phyloP scores from a whole-genome alignment of 2,329 filamentous ascomycete genomes.

The Aureobasidium namibiae region DNA sequence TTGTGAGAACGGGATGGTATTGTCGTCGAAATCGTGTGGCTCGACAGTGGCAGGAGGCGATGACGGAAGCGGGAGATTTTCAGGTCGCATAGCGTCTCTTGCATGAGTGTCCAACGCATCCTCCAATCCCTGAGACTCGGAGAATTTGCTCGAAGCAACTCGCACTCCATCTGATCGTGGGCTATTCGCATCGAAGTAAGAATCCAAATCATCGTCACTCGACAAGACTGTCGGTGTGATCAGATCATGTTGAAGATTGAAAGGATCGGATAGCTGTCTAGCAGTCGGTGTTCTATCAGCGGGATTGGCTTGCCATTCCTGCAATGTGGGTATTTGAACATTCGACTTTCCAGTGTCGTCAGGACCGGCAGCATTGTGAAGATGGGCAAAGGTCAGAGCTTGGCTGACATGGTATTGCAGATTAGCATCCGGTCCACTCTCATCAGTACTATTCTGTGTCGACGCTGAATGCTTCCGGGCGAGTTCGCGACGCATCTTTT shows the following conservation, averaged over 20 bases:
- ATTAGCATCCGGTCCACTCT: constrained; percentile 7
- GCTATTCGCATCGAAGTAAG: constrained; percentile 11
- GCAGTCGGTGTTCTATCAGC: constrained; percentile 1
- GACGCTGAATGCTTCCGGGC: neutral
- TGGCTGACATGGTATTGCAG: constrained; percentile 1
- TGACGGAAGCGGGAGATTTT: constrained; percentile 10
- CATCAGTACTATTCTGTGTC: neutral
- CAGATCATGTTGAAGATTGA: neutral
- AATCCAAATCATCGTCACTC: constrained; percentile 9
- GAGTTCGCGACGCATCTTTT: constrained; percentile 26
- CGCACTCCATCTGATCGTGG: neutral
- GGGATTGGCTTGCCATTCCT: constrained; percentile 1
- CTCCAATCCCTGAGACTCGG: neutral
- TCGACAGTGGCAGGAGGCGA: neutral
- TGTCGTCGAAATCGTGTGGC: neutral
- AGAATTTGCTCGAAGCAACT: neutral
- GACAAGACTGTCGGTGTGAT: neutral
- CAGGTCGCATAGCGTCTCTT: neutral
- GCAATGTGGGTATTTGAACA: neutral
- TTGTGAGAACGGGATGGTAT: neutral
- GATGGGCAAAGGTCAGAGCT: neutral
- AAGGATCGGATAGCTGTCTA: neutral
- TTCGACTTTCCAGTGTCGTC: neutral
- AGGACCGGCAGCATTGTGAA: neutral
- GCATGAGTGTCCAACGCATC: neutral